Evolutionary conservation across 345 rosid genomes (phyloP), one percentile per base, ranked within the genome.

Genomic region (Hibiscus trionum): DNA sequence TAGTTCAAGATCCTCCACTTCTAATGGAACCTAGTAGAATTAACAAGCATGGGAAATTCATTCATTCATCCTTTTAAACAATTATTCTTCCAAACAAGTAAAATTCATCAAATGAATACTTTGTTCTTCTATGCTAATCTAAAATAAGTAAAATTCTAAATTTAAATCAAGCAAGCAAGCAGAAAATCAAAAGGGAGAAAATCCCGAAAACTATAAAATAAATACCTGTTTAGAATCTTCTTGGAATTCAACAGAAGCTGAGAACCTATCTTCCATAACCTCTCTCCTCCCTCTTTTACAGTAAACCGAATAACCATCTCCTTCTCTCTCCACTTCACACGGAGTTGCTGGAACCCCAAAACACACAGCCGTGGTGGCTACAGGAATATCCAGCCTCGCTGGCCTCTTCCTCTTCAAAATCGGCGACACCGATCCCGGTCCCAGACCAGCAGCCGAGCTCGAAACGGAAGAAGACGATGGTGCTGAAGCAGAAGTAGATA

Each of bases 211-310:
- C 33, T 2, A 26, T 17, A 5, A 39, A 4, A 33, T 21, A 71
- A 65, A 19, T 82, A 93, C 98, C 93, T 90, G 90, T 55, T 85
- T 90, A 59, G 77, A 71, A 71, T 91, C 88, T 69, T 89, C 96
- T 4, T 80, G 84, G 75, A 87, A 68, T 72, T 77, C 76, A 47
- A 84, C 75, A 14, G 71, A 57, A 27, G 96, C 91, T 64, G 97
- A 91, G 84, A 78, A 88, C 1, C 98, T 91, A 83, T 94, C 98
- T 74, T 94, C 98, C 97, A 91, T 88, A 69, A 87, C 85, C 61
- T 86, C 94, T 80, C 96, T 86, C 79, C 91, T 88, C 17, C 98
- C 98, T 86, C 83, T 84, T 82, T 91, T 91, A 72, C 98, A 91
- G 76, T 77, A 88, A 63, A 94, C 97, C 7, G 91, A 86, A 52